Percentiles rank a stretch among this genome's conserved stretches.
Evolutionary conservation across 2,329 filamentous ascomycete species (phyloP).

Genomic region (Alternaria tenuissima): DNA sequence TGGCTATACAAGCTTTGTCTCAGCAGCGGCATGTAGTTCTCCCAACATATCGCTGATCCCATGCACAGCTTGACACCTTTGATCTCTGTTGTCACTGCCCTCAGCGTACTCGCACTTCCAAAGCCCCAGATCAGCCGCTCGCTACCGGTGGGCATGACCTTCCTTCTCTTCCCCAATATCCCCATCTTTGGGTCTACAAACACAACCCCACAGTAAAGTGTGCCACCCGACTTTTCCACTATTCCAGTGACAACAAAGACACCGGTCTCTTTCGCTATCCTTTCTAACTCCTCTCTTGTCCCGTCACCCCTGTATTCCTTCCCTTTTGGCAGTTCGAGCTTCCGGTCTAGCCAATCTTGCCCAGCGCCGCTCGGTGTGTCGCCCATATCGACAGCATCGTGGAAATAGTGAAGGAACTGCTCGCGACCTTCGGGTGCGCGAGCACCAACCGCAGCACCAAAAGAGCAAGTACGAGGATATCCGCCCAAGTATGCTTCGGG

Average conservation of each 20-base stretch:
- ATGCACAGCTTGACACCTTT: conserved; percentile 81
- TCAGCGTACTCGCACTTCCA: conserved; percentile 78
- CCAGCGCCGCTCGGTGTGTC: conserved; percentile 78
- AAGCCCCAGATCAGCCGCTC: conserved; percentile 91
- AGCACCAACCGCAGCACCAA: conserved; percentile 77
- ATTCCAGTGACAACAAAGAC: conserved; percentile 83
- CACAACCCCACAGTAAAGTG: conserved; percentile 81
- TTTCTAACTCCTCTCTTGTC: conserved; percentile 80
- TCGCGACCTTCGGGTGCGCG: conserved; percentile 76
- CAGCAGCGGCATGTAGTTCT: conserved; percentile 93
- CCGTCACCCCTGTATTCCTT: conserved; percentile 70
- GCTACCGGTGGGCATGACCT: conserved; percentile 89
- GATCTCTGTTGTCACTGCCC: conserved; percentile 80
- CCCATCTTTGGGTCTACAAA: conserved; percentile 81
- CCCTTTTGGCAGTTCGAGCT: conserved; percentile 61
- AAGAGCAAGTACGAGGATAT: conserved; percentile 82
- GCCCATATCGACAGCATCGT: conserved; percentile 80
- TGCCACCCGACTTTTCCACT: conserved; percentile 82
- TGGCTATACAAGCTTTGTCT: conserved; percentile 85
- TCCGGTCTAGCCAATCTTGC: conserved; percentile 72
- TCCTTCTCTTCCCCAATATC: conserved; percentile 82
- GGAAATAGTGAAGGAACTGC: conserved; percentile 83
- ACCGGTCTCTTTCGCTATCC: conserved; percentile 76
- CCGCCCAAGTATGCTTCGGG: conserved; percentile 93
- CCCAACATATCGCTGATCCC: conserved; percentile 92